Base-by-base conservation (phyloP, 202 grass and related monocot species). In the Cymbopogon flexuosus region DNA sequence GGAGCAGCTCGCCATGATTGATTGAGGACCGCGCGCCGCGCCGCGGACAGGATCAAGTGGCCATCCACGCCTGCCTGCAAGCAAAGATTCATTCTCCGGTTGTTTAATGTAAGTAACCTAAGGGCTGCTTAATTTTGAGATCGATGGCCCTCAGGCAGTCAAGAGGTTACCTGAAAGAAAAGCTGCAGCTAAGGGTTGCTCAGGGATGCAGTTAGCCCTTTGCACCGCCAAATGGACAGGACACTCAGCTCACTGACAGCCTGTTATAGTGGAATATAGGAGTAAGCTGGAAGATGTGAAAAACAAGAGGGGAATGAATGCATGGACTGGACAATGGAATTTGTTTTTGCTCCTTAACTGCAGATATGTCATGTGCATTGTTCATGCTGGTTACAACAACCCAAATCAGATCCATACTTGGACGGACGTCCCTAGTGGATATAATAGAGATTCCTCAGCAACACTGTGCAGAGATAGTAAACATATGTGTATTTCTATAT, bases 41-140 rank as follows among this genome's bases (percentile, higher is more conserved):
- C 72, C 79, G 52, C 68, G 1, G 87, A 86, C 83, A 86, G 73
- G 68, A 89, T 86, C 87, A 83, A 83, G 79, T 86, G 83, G 74
- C 67, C 74, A 79, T 89, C 85, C 73, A 79, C 67, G 61, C 83
- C 83, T 82, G 73, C 83, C 87, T 82, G 73, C 79, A 85, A 89
- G 49, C 78, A 89, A 89, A 78, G 60, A 57, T 64, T 68, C 51
- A 5, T 89, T 83, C 73, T 54, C 47, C 73, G 61, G 10, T 89
- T 89, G 68, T 86, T 86, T 89, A 86, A 54, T 56, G 6, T 2
- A 49, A 73, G n/a, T 68, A 60, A 73, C 18, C 45, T 47, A 9
- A 57, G 65, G 79, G 69, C 83, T 64, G 43, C 82, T 89, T 79
- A 62, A 27, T 27, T 27, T 27, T 57, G 47, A n/a, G 47, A 27